These are phyloP conservation scores for Ophiocordyceps australis DNA, from an alignment of 2,329 filamentous ascomycete genomes.

Conservation along the genomic window DNA sequence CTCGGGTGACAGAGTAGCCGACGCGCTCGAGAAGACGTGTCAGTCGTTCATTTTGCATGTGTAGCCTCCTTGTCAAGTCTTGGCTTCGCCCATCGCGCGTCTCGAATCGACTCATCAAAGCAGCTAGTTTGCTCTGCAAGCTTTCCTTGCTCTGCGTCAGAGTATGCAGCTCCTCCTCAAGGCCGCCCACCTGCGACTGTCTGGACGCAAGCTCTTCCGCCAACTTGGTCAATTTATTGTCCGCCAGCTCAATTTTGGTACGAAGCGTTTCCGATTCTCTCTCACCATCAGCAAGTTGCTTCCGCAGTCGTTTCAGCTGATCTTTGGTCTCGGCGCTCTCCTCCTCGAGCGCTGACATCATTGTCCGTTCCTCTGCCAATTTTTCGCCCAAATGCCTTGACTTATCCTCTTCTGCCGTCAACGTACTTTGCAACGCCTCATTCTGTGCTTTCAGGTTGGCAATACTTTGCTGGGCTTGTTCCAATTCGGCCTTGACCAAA, in stretches of 20 bases:
- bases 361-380: conserved; percentile 33
- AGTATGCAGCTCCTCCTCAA: conserved; percentile 58
- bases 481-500: conserved; percentile 44
- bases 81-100: conserved; percentile 56
- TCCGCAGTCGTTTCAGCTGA: conserved; percentile 50
- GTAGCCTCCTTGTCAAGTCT: conserved; percentile 70
- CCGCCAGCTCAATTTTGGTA: conserved; percentile 57
- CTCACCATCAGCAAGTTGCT: conserved; percentile 64
- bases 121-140: conserved; percentile 30
- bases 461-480: conserved; percentile 34
- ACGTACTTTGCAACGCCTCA: conserved; percentile 29
- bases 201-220: conserved; percentile 54
- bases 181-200: conserved; percentile 56
- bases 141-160: conserved; percentile 46
- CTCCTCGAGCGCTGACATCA: conserved; percentile 30
- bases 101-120: conserved; percentile 40
- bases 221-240: conserved; percentile 48
- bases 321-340: conserved; percentile 46
- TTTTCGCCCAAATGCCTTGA: conserved; percentile 33
- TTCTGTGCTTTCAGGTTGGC: conserved; percentile 39
- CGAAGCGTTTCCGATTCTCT: conserved; percentile 66
- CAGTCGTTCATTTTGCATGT: conserved; percentile 71
- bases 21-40: conserved; percentile 68
- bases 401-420: conserved; percentile 32
- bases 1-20: conserved; percentile 64